Base-by-base conservation (phyloP, 768 basidiomycete species). In the Leucosporidium yakuticum region DNA sequence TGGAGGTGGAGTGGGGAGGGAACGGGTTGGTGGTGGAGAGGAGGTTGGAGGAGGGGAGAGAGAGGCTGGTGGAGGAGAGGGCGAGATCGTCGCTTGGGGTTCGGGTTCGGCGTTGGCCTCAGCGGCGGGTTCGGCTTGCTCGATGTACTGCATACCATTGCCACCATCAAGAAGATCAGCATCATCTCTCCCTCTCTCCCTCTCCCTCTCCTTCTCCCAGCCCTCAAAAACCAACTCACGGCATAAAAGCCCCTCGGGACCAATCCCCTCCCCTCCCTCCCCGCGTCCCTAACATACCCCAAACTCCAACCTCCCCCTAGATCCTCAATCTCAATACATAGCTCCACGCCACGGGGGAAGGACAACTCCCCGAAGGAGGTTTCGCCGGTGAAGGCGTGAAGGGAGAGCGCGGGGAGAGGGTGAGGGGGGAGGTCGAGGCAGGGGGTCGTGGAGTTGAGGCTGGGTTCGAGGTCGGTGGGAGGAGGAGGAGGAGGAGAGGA, bases 291-390 rank as follows among this genome's bases (percentile, higher is more conserved):
- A 0, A 54, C 2, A 8, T 19, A 73, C 2, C 71, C 71, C 27
- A 73, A 39, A 44, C 71, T 73, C 71, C 71, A 73, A 1, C 65
- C 66, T 0, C 68, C 71, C 1, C 71, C 71, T 0, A 73, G 27
- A 20, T 73, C 66, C 48, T 69, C 71, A 0, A 69, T 21, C 31
- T 73, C 71, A 39, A 73, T 56, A 11, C 57, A n/a, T 4, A 73
- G 25, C 36, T 29, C 36, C 5, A 6, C 49, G 0, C 66, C 64
- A 17, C 34, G 21, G 0, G 2, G 19, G n/a, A 73, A 73, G 0
- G 63, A 54, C 15, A 69, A 57, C 65, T 73, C 71, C 48, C 71
- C 71, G 50, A 69, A 69, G 5, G 31, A 1, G 0, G 65, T 4
- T 32, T 69, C 60, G 39, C 71, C 71, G 0, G 34, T 19, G 61